phyloP scores from a whole-genome alignment of 2,329 filamentous ascomycete genomes.

The Penicillium vulpinum region DNA sequence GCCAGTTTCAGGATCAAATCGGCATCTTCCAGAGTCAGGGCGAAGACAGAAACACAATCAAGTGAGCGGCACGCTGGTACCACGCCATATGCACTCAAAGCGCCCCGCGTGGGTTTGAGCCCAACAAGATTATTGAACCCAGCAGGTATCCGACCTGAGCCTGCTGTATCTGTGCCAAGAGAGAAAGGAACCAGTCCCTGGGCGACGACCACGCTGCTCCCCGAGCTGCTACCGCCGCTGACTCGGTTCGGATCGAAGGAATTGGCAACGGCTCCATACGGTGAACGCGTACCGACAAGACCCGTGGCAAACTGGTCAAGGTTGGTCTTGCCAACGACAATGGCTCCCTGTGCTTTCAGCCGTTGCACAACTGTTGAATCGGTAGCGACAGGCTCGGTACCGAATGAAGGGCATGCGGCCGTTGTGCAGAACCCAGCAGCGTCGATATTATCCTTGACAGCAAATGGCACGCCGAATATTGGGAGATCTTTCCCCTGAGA shows the following conservation, averaged over 20 bases:
- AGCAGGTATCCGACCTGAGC: background rate
- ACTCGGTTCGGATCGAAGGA: background rate
- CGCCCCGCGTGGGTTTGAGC: background rate
- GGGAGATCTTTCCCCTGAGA: background rate
- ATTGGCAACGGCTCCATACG: background rate
- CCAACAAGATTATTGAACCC: background rate
- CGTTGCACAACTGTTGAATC: background rate
- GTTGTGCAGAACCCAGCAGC: background rate
- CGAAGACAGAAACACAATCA: background rate
- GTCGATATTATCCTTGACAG: background rate
- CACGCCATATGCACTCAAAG: background rate
- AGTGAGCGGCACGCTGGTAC: background rate
- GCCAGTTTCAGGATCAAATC: background rate
- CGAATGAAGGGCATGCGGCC: background rate
- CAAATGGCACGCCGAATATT: background rate
- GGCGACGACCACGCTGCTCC: background rate
- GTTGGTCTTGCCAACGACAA: background rate
- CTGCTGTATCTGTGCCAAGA: background rate
- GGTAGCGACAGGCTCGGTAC: background rate
- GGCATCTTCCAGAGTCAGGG: background rate
- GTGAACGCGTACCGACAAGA: background rate
- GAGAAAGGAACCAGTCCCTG: background rate
- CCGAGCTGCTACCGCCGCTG: background rate
- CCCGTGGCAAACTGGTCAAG: background rate
- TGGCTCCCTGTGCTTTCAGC: background rate